phyloP scores from a whole-genome alignment of 768 basidiomycete species.

The Termitomyces sp. region DNA sequence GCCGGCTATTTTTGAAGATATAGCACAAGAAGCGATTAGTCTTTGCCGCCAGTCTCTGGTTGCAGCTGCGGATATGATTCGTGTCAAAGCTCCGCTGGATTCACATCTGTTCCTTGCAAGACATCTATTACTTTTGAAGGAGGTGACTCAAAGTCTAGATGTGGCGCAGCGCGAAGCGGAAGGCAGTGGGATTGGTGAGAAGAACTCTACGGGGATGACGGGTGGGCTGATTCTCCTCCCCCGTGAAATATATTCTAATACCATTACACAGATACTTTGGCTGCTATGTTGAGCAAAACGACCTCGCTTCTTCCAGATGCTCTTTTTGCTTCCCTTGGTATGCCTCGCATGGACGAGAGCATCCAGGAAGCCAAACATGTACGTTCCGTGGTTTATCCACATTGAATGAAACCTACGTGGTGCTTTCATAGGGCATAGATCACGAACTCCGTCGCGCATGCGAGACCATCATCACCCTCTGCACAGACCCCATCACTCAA shows the following conservation, averaged over 20 bases:
- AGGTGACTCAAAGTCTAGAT: conserved; percentile 77
- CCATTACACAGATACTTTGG: conserved; percentile 43
- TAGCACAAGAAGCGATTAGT: conserved; percentile 88
- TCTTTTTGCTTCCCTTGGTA: conserved; percentile 66
- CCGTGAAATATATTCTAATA: background rate
- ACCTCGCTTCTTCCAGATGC: conserved; percentile 63
- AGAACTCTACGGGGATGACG: conserved; percentile 51
- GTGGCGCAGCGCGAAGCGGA: conserved; percentile 48
- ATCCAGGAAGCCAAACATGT: conserved; percentile 75
- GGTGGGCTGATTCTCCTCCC: conserved; percentile 31
- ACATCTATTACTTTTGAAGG: conserved; percentile 89
- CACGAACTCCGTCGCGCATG: conserved; percentile 80
- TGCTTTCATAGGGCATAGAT: conserved; percentile 70
- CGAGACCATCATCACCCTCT: conserved; percentile 74
- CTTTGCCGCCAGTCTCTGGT: conserved; percentile 82
- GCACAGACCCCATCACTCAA: conserved; percentile 52
- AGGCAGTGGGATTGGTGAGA: conserved; percentile 20
- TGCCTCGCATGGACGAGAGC: conserved; percentile 57
- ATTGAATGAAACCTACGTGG: background rate
- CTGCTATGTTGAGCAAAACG: conserved; percentile 57
- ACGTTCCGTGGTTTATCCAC: conserved; percentile 15
- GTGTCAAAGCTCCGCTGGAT: conserved; percentile 54
- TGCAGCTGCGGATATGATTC: conserved; percentile 64
- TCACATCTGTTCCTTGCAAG: conserved; percentile 85
- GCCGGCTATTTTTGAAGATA: conserved; percentile 96